phyloP scores from a whole-genome alignment of 257 asterid genomes.

The Solanum lycopersicoides region DNA sequence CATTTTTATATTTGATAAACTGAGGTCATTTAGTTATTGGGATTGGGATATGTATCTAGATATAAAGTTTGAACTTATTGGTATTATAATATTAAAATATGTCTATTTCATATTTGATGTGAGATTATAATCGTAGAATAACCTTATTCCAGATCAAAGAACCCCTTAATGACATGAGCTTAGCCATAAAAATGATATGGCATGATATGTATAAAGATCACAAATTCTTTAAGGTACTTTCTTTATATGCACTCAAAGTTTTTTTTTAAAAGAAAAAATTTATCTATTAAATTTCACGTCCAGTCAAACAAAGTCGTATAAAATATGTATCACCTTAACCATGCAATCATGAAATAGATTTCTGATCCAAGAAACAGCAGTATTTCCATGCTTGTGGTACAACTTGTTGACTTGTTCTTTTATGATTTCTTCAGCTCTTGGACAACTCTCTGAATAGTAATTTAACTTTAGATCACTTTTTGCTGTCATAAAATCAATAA shows the following conservation, averaged over 20 bases:
- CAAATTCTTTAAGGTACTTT: background rate
- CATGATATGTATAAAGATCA: background rate
- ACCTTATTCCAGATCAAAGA: background rate
- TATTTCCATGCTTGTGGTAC: conserved; percentile 49
- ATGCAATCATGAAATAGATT: conserved; percentile 81
- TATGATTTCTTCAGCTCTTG: conserved; percentile 58
- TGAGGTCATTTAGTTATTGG: too few species aligned
- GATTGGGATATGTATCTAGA: background rate
- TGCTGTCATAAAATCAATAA: background rate
- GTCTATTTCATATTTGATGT: background rate
- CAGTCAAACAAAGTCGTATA: background rate
- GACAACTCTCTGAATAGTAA: conserved; percentile 65
- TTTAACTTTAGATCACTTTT: conserved; percentile 40
- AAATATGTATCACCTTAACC: conserved; percentile 36
- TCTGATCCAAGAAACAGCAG: conserved; percentile 79
- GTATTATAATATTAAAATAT: background rate
- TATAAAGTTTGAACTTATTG: background rate
- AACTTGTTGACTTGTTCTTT: conserved; percentile 48
- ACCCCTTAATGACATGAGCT: background rate
- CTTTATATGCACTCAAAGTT: background rate
- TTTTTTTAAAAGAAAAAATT: fast-evolving
- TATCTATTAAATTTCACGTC: background rate
- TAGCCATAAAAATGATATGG: background rate
- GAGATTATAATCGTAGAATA: background rate
- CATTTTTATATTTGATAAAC: background rate